Evolutionary conservation across 768 basidiomycete genomes (phyloP), one percentile per base, ranked within the genome.

Genomic region (Rhizopogon vinicolor): DNA sequence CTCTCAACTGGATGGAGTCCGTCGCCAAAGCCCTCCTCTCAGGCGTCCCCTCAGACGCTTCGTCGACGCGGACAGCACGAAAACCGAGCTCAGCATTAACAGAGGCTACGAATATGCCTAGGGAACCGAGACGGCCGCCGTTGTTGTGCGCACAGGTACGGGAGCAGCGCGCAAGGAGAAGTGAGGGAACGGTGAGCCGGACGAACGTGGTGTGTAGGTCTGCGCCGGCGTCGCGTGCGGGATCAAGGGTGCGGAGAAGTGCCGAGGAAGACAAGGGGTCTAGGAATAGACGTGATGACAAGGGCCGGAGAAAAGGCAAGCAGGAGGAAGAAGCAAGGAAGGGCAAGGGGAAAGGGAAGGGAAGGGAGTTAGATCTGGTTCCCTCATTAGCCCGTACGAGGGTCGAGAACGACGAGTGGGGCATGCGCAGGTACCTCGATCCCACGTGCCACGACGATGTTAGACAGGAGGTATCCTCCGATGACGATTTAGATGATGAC

Each of bases 1-100:
- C 87, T 3, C 66, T 75, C 7, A 80, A 80, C n/a, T 90, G 88
- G 88, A 70, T 89, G 22, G 84, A 86, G 63, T 80, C 75, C 1
- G 85, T 89, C n/a, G 77, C 86, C 8, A 81, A 78, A 53, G 86
- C 86, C 0, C 75, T 89, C 8, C 71, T 84, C n/a, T 77, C 78
- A 44, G 80, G 82, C 18, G 65, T 80, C 5, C 76, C 54, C 40
- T 57, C 63, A 55, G 57, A 61, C 52, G 46, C 67, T 42, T 67
- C 61, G 8, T 72, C 62, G 2, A 58, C 56, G 28, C 60, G 46
- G 55, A 63, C 63, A 14, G 63, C 65, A 43, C 64, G 60, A 51
- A 68, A 59, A 57, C 51, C 58, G 54, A 64, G 57, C 41, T 60
- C 61, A 52, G 54, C 60, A 8, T 40, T 69, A 3, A 63, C 65